Conservation (phyloP, 257 asterid species). For the Solanum peruvianum region DNA sequence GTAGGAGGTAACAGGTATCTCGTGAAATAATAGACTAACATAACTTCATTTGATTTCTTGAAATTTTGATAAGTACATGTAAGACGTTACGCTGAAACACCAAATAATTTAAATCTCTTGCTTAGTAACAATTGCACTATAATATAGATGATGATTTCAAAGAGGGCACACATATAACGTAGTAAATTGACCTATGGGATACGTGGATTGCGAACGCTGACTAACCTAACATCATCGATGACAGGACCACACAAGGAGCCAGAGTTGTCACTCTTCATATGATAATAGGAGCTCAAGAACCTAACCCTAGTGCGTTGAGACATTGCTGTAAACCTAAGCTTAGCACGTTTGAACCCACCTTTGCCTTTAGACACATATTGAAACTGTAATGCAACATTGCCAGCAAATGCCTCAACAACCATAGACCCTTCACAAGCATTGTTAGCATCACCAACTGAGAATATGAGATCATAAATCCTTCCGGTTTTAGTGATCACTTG, state of each 20-base stretch:
- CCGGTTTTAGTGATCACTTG: conserved; percentile 2
- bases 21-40: background rate
- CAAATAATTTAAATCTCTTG: background rate
- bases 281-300: conserved; percentile 18
- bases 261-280: conserved; percentile 12
- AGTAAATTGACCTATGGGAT: background rate
- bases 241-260: conserved; percentile 21
- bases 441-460: conserved; percentile 16
- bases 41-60: background rate
- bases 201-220: background rate
- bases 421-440: conserved; percentile 17
- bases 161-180: background rate
- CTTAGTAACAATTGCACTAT: background rate
- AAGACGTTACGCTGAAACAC: background rate
- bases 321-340: conserved; percentile 1
- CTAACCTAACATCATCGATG: conserved; percentile 8
- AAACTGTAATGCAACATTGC: background rate
- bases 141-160: background rate
- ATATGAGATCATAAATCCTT: conserved; percentile 3
- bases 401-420: conserved; percentile 9
- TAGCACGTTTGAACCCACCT: conserved; percentile 5
- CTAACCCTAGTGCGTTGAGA: background rate
- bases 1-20: background rate
- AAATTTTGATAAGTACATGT: background rate
- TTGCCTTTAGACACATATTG: conserved; percentile 6